Evolutionary conservation across 2,329 filamentous ascomycete genomes (phyloP).

Genomic region (Calonectria honghensis): DNA sequence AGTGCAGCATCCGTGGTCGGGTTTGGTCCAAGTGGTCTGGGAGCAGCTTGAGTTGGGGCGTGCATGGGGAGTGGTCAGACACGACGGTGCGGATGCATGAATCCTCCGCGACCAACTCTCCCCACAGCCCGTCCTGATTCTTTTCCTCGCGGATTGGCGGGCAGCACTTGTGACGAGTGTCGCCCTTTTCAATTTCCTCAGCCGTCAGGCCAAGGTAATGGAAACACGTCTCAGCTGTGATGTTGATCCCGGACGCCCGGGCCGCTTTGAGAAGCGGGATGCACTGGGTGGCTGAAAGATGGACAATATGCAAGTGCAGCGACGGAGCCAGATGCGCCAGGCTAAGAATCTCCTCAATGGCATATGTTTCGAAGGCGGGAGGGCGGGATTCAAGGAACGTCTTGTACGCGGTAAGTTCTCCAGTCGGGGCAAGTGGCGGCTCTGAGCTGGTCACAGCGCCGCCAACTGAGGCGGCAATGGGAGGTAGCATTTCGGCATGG

Average conservation of each 20-base stretch:
- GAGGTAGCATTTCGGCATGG: conserved; percentile 98
- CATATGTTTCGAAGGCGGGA: conserved; percentile 91
- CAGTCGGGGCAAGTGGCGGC: conserved; percentile 81
- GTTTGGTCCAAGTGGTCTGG: conserved; percentile 75
- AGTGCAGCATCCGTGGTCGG: conserved; percentile 64
- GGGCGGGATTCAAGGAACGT: conserved; percentile 96
- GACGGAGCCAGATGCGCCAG: conserved; percentile 87
- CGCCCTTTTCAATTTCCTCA: conserved; percentile 87
- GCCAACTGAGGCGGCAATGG: conserved; percentile 85
- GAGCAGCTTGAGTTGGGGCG: conserved; percentile 92
- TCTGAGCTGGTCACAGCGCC: conserved; percentile 83
- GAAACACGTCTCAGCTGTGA: conserved; percentile 97
- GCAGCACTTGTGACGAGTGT: conserved; percentile 96
- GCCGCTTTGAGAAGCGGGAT: conserved; percentile 88
- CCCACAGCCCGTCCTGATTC: conserved; percentile 92
- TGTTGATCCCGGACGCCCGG: conserved; percentile 83
- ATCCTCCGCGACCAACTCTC: conserved; percentile 81
- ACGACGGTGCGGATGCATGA: conserved; percentile 94
- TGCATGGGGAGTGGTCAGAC: conserved; percentile 97
- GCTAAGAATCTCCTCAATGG: conserved; percentile 89
- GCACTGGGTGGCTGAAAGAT: conserved; percentile 91
- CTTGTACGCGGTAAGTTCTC: conserved; percentile 85
- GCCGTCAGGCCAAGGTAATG: conserved; percentile 92
- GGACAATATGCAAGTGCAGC: conserved; percentile 93
- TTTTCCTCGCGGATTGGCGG: conserved; percentile 88